Evolutionary conservation across 257 asterid species (phyloP), one percentile per base, ranked within the genome.

Genomic region (Ajuga chamaepitys): DNA sequence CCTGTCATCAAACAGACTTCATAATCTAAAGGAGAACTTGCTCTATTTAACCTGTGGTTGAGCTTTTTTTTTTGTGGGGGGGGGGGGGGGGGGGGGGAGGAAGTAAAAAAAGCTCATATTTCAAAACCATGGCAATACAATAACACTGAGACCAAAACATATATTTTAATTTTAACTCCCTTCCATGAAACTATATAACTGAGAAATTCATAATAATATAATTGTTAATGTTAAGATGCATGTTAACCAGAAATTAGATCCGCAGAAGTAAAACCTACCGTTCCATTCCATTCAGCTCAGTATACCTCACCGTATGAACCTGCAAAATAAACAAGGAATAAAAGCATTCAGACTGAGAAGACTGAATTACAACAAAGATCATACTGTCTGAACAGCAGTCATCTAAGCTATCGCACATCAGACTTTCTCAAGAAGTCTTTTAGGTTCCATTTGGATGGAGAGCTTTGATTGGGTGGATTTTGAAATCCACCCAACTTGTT

Each of bases 221-320:
- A 51, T 57, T 57, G 20, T 18, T 45, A 12, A 54, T 11, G 8
- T 18, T 22, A 66, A 32, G 42, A 32, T 9, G 26, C 25, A 52
- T 41, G 52, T 54, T 17, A 37, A 57, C 56, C 42, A 60, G 32
- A 69, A 20, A 70, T 38, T 53, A 67, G 71, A 75, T 37, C 9
- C 68, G 32, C 46, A 57, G 72, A 37, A 57, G 34, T 18, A 45
- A 60, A 47, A 75, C 95, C 70, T 77, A 89, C 97, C 53, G 96
- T 92, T 80, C 95, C 91, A 78, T 89, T 92, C 96, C 97, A 92
- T 64, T 89, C 98, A 66, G 86, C 87, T 55, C 91, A 86, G 75
- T 89, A 85, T 69, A 92, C 98, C 86, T 92, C 97, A n/a, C 98
- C 97, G 71, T 71, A 92, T 78, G 98, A 92, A 30, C 99, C 98